phyloP scores from a whole-genome alignment of 2,329 filamentous ascomycete species.

The Aspergillus ustus region DNA sequence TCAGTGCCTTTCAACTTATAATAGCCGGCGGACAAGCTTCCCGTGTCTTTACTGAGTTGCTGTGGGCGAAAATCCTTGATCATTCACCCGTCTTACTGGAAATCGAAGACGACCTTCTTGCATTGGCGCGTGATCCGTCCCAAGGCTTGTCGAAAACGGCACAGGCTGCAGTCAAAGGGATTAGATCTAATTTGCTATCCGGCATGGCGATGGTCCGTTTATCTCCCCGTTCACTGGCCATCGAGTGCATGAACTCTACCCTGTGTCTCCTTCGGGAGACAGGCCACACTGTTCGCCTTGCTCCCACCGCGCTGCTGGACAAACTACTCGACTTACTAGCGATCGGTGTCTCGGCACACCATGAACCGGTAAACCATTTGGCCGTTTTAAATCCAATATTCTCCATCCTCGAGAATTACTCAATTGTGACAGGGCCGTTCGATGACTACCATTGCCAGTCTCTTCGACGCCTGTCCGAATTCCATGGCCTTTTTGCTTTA shows the following conservation, averaged over 20 bases:
- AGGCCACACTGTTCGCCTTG: slow-evolving; percentile 31
- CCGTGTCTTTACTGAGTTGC: slow-evolving; percentile 32
- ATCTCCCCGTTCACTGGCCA: slow-evolving; percentile 38
- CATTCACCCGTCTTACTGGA: slow-evolving; percentile 33
- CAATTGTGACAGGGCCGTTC: slow-evolving; percentile 33
- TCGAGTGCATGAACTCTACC: slow-evolving; percentile 39
- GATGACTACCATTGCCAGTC: slow-evolving; percentile 32
- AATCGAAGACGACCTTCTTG: slow-evolving; percentile 34
- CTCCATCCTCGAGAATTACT: slow-evolving; percentile 46
- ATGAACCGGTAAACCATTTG: slow-evolving; percentile 22
- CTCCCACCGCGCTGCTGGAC: slow-evolving; percentile 33
- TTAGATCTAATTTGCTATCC: slow-evolving; percentile 29
- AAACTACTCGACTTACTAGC: slow-evolving; percentile 37
- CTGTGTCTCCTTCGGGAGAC: slow-evolving; percentile 39
- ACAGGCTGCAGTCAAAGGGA: slow-evolving; percentile 35
- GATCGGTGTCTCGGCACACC: slow-evolving; percentile 14
- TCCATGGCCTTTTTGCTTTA: slow-evolving; percentile 46
- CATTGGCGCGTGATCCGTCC: slow-evolving; percentile 27
- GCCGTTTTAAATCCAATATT: slow-evolving; percentile 35
- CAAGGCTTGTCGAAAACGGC: slow-evolving; percentile 36
- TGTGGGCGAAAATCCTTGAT: slow-evolving; percentile 40
- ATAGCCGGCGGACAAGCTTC: slow-evolving; percentile 33
- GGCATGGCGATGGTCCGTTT: slow-evolving; percentile 30
- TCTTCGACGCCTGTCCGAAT: slow-evolving; percentile 35
- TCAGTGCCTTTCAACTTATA: slow-evolving; percentile 40